phyloP scores from a whole-genome alignment of 345 rosid species.

The Schrenkiella parvula region DNA sequence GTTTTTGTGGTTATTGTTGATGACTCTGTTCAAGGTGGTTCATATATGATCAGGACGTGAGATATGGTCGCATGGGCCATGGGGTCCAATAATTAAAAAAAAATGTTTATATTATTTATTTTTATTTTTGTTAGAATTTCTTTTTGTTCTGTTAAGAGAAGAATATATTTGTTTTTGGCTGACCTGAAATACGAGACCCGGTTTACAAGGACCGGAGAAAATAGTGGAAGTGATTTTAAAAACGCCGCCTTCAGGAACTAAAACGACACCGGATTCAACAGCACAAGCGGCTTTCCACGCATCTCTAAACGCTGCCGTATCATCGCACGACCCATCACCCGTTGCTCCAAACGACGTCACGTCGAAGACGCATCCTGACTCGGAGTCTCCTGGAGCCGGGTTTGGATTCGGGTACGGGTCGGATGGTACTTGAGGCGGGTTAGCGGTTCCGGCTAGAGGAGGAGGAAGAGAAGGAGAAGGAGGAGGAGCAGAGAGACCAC shows the following conservation, averaged over 20 bases:
- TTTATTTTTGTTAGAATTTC: background rate
- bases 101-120: too few relatives aligned
- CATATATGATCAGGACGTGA: background rate
- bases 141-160: background rate
- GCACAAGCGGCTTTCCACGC: constrained; percentile 97
- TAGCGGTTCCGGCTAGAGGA: constrained; percentile 19
- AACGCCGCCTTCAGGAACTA: constrained; percentile 59
- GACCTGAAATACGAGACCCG: constrained; percentile 82
- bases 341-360: constrained; percentile 76
- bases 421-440: constrained; percentile 45
- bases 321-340: constrained; percentile 80
- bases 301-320: constrained; percentile 64
- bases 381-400: constrained; percentile 36
- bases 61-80: too few relatives aligned
- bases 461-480: constrained; percentile 24
- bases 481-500: constrained; percentile 24
- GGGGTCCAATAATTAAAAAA: background rate
- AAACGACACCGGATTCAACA: constrained; percentile 54
- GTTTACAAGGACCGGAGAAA: constrained; percentile 86
- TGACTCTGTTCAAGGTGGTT: background rate
- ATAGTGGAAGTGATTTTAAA: constrained; percentile 85
- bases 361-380: constrained; percentile 45
- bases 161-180: background rate
- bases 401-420: constrained; percentile 56
- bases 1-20: background rate